Evolutionary conservation across 2,329 filamentous ascomycete genomes (phyloP).

Genomic region (Nothopassalora personata): DNA sequence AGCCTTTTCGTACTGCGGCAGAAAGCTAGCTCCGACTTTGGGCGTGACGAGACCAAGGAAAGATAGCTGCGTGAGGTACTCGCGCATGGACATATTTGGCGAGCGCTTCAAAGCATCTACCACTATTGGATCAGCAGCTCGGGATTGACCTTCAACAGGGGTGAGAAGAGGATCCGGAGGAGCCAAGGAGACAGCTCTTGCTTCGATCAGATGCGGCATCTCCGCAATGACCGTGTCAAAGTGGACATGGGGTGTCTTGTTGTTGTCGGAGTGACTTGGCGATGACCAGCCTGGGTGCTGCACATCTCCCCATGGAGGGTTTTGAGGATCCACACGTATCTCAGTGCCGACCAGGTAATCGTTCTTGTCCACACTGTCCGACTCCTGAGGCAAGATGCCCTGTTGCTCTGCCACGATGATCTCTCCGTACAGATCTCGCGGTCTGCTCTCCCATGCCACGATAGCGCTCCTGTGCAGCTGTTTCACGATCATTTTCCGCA

Average conservation of each 20-base stretch:
- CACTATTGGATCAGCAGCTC: slow-evolving; percentile 39
- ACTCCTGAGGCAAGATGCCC: slow-evolving; percentile 24
- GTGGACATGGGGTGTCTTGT: slow-evolving; percentile 73
- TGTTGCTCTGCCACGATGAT: slow-evolving; percentile 27
- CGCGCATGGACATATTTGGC: slow-evolving; percentile 65
- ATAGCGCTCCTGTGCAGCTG: slow-evolving; percentile 71
- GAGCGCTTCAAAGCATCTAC: slow-evolving; percentile 67
- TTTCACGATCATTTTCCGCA: slow-evolving; percentile 69
- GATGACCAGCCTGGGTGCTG: slow-evolving; percentile 86
- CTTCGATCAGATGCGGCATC: slow-evolving; percentile 84
- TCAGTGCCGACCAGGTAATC: slow-evolving; percentile 28
- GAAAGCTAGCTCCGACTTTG: slow-evolving; percentile 54
- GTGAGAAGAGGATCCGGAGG: slow-evolving; percentile 50
- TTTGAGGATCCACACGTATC: slow-evolving; percentile 38
- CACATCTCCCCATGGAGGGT: slow-evolving; percentile 72
- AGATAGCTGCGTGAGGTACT: slow-evolving; percentile 70
- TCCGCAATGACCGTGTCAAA: slow-evolving; percentile 78
- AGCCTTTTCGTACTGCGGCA: slow-evolving; percentile 73
- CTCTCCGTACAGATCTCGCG: slow-evolving; percentile 51
- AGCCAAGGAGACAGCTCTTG: slow-evolving; percentile 81
- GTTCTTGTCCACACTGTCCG: slow-evolving; percentile 12
- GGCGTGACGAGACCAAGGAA: slow-evolving; percentile 58
- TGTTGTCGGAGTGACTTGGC: slow-evolving; percentile 53
- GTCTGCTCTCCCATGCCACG: slow-evolving; percentile 72
- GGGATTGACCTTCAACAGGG: slow-evolving; percentile 34